phyloP scores from a whole-genome alignment of 352 stramenopile genomes.

The Chrysophaeum taylorii region DNA sequence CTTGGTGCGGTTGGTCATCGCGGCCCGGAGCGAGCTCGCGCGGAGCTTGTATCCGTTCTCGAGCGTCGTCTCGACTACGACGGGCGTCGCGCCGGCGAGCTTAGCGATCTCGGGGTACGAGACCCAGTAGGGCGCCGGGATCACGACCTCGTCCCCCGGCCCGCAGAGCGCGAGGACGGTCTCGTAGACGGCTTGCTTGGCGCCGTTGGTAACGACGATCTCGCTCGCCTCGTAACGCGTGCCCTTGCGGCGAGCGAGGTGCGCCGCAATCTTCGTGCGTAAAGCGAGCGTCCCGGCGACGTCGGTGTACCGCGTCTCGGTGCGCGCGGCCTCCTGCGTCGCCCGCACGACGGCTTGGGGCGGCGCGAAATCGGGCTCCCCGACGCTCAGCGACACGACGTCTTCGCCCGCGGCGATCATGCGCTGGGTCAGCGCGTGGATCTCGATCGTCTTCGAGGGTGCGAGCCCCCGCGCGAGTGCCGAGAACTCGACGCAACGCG shows the following conservation, averaged over 20 bases:
- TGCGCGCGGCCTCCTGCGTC: slow-evolving; percentile 55
- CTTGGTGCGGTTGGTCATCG: slow-evolving; percentile 62
- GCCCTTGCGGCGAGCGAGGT: slow-evolving; percentile 76
- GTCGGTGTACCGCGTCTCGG: slow-evolving; percentile 84
- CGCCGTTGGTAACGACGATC: slow-evolving; percentile 89
- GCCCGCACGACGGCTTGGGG: slow-evolving; percentile 73
- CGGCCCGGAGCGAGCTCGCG: slow-evolving; percentile 55
- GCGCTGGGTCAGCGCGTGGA: slow-evolving; percentile 83
- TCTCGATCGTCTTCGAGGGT: slow-evolving; percentile 75
- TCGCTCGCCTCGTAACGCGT: slow-evolving; percentile 73
- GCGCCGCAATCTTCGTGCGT: slow-evolving; percentile 67
- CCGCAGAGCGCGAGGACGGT: slow-evolving; percentile 75
- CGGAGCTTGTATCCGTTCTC: slow-evolving; percentile 80
- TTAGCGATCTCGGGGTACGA: slow-evolving; percentile 92
- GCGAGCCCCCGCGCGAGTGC: slow-evolving; percentile 65
- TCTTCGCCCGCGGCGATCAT: slow-evolving; percentile 78
- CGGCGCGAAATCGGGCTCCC: slow-evolving; percentile 86
- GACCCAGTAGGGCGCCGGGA: slow-evolving; percentile 90
- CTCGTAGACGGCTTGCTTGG: slow-evolving; percentile 87
- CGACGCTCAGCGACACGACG: slow-evolving; percentile 81
- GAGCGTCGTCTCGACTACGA: slow-evolving; percentile 77
- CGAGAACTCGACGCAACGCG: background rate
- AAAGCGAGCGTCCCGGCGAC: slow-evolving; percentile 77
- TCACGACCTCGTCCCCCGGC: slow-evolving; percentile 80
- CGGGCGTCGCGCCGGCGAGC: slow-evolving; percentile 66